phyloP scores from a whole-genome alignment of 345 rosid genomes.

The Salix purpurea region DNA sequence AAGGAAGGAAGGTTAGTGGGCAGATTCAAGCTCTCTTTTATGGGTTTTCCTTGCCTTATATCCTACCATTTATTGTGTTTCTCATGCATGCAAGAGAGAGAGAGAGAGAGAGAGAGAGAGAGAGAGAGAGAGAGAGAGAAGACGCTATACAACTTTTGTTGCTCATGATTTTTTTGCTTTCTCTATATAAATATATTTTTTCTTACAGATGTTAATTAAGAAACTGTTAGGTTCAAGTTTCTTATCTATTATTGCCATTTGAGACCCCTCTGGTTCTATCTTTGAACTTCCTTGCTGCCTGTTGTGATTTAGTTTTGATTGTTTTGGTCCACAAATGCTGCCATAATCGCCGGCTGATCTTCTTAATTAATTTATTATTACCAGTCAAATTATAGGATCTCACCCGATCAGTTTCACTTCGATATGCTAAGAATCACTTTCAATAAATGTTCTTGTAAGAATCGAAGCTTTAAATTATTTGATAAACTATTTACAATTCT shows the following conservation, averaged over 20 bases:
- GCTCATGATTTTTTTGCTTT: background rate
- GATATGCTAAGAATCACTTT: background rate
- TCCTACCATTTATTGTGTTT: background rate
- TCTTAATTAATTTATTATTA: background rate
- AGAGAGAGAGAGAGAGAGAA: too few relatives aligned
- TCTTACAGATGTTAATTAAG: background rate
- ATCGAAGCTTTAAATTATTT: background rate
- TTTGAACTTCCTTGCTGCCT: too few relatives aligned
- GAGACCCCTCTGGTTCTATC: background rate
- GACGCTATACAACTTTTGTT: background rate
- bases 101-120: too few relatives aligned
- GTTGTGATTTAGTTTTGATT: too few relatives aligned
- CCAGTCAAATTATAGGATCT: slow-evolving; percentile 1
- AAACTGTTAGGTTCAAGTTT: background rate
- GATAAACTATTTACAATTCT: background rate
- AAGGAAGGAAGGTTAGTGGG: background rate
- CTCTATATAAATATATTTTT: background rate
- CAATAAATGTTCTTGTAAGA: too few relatives aligned
- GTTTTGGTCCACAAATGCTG: background rate
- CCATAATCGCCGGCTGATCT: background rate
- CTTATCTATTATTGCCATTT: too few relatives aligned
- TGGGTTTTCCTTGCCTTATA: background rate
- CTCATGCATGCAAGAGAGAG: background rate
- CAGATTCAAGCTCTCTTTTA: background rate
- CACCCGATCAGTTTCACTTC: background rate